Evolutionary conservation across 2,329 filamentous ascomycete genomes (phyloP), one percentile per base, ranked within the genome.

Genomic region (Didymella exigua): DNA sequence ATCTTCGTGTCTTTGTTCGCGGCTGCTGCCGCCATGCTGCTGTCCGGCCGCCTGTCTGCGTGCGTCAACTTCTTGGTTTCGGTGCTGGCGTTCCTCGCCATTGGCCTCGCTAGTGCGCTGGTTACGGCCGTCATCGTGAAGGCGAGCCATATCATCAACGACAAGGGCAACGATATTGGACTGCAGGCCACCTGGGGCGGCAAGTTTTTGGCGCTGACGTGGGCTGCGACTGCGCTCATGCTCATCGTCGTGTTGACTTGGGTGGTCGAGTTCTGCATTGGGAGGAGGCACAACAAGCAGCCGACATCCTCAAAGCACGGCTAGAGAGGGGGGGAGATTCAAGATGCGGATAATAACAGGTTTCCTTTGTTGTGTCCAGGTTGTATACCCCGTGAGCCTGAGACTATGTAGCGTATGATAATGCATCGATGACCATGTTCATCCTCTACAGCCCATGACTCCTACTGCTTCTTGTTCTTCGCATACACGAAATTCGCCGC

Each of bases 101-200:
- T 89, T 65, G 89, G 89, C 3, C 86, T 87, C 47, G 86, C 89
- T 42, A 93, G 89, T 18, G 91, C 91, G 63, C 88, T 93, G 21
- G 84, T 86, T 23, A 89, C 84, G 0, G 87, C 89, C 16, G 72
- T 86, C 4, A 79, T 81, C 10, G 77, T 81, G 49, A 84, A 86
- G 69, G 83, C 79, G 3, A 72, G 78, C 2, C 63, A 80, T 16
- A 65, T 82, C 0, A 78, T 88, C 58, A 86, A 85, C 58, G 68
- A 81, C 24, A 78, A 84, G 49, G 83, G 82, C 4, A 71, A 78
- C 14, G 68, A 75, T 0, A 76, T 84, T 23, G 80, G 82, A 0
- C 70, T 86, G 9, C 71, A 75, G 16, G 82, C 81, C 41, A 69
- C 76, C 19, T 78, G 76, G 54, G 85, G 86, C 0, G 71, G 65